phyloP scores from a whole-genome alignment of 176 grass and related monocot genomes.

The Miscanthus lutarioriparius region DNA sequence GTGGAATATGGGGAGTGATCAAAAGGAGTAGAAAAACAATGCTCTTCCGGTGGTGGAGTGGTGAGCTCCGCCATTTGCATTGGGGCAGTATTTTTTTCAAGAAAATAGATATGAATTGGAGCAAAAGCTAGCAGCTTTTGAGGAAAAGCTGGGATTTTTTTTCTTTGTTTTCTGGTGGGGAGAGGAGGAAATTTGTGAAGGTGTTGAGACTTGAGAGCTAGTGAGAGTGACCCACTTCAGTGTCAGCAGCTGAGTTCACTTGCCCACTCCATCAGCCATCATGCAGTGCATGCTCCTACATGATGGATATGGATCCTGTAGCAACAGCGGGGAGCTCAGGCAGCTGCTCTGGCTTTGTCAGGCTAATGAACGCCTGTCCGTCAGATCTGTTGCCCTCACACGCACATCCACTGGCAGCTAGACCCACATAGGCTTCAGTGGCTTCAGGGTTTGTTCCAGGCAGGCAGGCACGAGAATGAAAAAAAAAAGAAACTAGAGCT shows the following conservation, averaged over 20 bases:
- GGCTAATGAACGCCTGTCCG: slow-evolving; percentile 42
- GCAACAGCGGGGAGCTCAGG: slow-evolving; percentile 39
- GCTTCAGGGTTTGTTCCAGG: background rate
- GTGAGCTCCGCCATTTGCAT: slow-evolving; percentile 66
- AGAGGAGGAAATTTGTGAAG: slow-evolving; percentile 3
- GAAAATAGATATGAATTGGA: slow-evolving; percentile 43
- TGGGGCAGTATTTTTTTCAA: slow-evolving; percentile 27
- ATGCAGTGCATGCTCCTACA: background rate
- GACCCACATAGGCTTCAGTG: background rate
- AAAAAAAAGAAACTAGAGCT: background rate
- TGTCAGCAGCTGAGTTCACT: slow-evolving; percentile 27
- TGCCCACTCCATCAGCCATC: slow-evolving; percentile 32
- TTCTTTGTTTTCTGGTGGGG: slow-evolving; percentile 11
- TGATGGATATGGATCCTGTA: slow-evolving; percentile 44
- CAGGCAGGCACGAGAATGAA: background rate
- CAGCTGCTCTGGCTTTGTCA: slow-evolving; percentile 36
- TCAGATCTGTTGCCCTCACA: slow-evolving; percentile 41
- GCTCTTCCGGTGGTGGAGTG: slow-evolving; percentile 37
- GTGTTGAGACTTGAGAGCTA: background rate
- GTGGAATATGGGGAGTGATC: slow-evolving; percentile 46
- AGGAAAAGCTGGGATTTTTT: slow-evolving; percentile 24
- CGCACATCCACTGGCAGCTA: background rate
- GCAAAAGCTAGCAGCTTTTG: slow-evolving; percentile 51
- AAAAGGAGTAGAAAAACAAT: slow-evolving; percentile 41
- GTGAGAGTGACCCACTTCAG: slow-evolving; percentile 32